A percentile compares a stretch with the other conserved stretches of the same genome.
Conservation (phyloP, 345 rosid genomes). For the Acer saccharum region DNA sequence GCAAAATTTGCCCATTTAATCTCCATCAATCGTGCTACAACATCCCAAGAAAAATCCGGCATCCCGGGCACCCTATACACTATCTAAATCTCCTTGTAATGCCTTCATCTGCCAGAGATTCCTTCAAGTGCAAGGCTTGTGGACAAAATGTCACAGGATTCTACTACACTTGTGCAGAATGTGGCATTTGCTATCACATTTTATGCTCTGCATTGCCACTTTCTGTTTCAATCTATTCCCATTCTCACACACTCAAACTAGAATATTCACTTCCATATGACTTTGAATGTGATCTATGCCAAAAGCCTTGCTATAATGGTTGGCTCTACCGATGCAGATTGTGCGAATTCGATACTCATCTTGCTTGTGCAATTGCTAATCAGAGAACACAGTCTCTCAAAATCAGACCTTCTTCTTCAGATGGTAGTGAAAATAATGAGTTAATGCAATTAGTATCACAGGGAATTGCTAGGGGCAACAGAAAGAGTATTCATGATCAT, state of each 20-base stretch:
- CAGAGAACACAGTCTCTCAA: slow-evolving; percentile 14
- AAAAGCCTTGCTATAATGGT: slow-evolving; percentile 30
- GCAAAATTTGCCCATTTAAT: slow-evolving; percentile 44
- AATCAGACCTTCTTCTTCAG: slow-evolving; percentile 21
- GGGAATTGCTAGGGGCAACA: slow-evolving; percentile 7
- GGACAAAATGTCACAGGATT: slow-evolving; percentile 37
- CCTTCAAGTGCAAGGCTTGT: slow-evolving; percentile 46
- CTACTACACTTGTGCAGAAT: slow-evolving; percentile 41
- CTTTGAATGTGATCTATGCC: slow-evolving; percentile 51
- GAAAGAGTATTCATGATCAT: neutral
- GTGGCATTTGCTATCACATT: slow-evolving; percentile 37
- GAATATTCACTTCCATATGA: slow-evolving; percentile 48
- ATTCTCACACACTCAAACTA: slow-evolving; percentile 50
- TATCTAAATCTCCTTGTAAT: slow-evolving; percentile 29
- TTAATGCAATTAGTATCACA: slow-evolving; percentile 32
- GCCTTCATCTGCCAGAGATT: slow-evolving; percentile 16
- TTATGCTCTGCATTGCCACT: slow-evolving; percentile 51
- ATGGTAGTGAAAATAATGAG: slow-evolving; percentile 29
- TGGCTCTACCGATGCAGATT: slow-evolving; percentile 56
- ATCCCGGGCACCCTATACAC: slow-evolving; percentile 45
- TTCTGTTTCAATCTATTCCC: slow-evolving; percentile 33
- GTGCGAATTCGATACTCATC: slow-evolving; percentile 59
- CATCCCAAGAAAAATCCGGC: slow-evolving; percentile 41
- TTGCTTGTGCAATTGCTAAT: slow-evolving; percentile 39
- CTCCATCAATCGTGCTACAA: slow-evolving; percentile 46